A percentile compares a stretch with the other conserved stretches of the same genome.
phyloP scores from a whole-genome alignment of 306 rosid species.

The Aeschynomene evenia region DNA sequence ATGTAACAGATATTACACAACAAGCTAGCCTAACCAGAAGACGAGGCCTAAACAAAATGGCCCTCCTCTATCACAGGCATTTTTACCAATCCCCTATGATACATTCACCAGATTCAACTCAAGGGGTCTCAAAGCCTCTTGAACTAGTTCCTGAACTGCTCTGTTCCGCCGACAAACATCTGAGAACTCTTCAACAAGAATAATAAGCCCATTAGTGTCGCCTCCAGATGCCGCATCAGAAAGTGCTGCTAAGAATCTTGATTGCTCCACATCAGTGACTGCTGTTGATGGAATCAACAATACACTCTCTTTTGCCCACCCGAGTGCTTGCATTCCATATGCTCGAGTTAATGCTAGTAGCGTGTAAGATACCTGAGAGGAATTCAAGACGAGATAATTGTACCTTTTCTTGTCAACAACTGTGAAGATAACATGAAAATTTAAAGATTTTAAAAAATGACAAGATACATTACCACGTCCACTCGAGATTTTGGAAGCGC shows the following conservation, averaged over 20 bases:
- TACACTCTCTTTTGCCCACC: constrained; percentile 80
- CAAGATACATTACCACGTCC: constrained; percentile 61
- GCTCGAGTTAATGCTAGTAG: constrained; percentile 74
- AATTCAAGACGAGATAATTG: background rate
- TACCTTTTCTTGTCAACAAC: background rate
- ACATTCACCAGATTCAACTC: constrained; percentile 66
- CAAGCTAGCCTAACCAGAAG: constrained; percentile 49
- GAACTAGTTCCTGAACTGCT: constrained; percentile 96
- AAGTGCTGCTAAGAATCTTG: constrained; percentile 78
- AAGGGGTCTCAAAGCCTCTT: constrained; percentile 92
- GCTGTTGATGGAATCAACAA: constrained; percentile 83
- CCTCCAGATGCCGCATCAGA: constrained; percentile 83
- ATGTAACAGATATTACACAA: constrained; percentile 46
- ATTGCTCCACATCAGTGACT: constrained; percentile 75
- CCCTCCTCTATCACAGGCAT: constrained; percentile 48
- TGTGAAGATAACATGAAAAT: background rate
- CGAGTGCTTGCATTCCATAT: constrained; percentile 65
- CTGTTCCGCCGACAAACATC: constrained; percentile 95
- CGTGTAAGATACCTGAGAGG: constrained; percentile 75
- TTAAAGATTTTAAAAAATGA: background rate
- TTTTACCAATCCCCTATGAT: constrained; percentile 49
- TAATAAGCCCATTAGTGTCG: constrained; percentile 49
- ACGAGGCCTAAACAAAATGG: constrained; percentile 78
- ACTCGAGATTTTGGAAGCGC: constrained; percentile 94
- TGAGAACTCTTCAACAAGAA: constrained; percentile 79